phyloP scores from a whole-genome alignment of 108 stramenopile genomes.

The Epithemia pelagica region DNA sequence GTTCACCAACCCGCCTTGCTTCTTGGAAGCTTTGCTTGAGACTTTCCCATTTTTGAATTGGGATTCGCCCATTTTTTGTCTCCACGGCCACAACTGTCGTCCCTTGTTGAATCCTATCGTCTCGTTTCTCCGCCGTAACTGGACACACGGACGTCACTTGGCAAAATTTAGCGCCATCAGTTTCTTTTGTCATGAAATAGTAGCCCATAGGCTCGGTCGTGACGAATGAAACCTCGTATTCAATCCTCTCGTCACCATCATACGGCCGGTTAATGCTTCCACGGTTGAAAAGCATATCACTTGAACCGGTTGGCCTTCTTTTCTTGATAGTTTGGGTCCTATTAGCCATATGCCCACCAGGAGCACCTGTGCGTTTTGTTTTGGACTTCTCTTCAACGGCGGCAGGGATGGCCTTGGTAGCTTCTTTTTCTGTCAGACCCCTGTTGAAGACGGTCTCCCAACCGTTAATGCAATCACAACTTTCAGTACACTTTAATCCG shows the following conservation, averaged over 20 bases:
- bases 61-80: background rate
- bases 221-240: background rate
- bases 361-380: no score
- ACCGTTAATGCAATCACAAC: background rate
- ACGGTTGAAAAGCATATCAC: background rate
- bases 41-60: background rate
- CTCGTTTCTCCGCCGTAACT: background rate
- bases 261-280: background rate
- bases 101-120: background rate
- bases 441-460: conserved; percentile 2
- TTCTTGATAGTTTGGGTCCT: no score
- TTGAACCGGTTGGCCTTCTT: no score
- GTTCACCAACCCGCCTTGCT: background rate
- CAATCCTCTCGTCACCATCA: background rate
- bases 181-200: conserved; percentile 1
- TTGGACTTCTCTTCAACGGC: background rate
- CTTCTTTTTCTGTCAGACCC: background rate
- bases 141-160: background rate
- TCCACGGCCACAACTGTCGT: background rate
- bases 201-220: background rate
- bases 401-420: background rate
- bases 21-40: background rate
- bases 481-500: background rate
- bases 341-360: no score
- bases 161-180: background rate